Base-by-base conservation (phyloP, 352 stramenopile species). In the Elongisporangium senticosum region DNA sequence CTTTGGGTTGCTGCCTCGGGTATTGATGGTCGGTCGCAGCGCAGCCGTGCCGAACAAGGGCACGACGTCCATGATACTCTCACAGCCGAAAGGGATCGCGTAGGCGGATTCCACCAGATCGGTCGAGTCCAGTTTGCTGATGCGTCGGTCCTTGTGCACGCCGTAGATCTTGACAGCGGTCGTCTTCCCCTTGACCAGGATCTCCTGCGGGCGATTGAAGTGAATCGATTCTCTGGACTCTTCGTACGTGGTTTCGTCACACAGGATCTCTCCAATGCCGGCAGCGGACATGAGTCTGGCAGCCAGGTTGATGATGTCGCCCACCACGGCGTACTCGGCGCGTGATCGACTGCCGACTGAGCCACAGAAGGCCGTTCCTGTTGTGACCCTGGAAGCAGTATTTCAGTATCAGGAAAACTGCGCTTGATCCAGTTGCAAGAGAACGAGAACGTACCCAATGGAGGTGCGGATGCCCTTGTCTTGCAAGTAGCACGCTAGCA, bases 301-400 rank as follows among this genome's bases (percentile, higher is more conserved):
- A 7, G 85, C 77, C 10, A 96, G 50, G 56, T 96, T 95, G 56
- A 96, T 91, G 1, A 88, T 79, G 40, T 96, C 83, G 2, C 86
- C 86, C 17, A 96, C 83, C 4, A 93, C 83, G 0, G 85, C 86
- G 33, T 91, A 96, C 49, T 96, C 86, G 19, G 79, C 79, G 8
- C 86, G 76, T 39, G 78, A 69, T 21, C 66, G 65, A 51, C 78
- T 93, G 5, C 85, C 86, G 21, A 95, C 75, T 1, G 83, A 87
- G 3, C 81, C 81, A 51, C 83, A 90, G 53, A 86, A 88, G 2
- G 79, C 82, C n/a, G 80, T 86, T 1, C 79, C 82, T 11, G 82
- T 87, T 20, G 82, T 92, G 8, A 92, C 68, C 0, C 82, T 91
- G 24, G 7, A 55, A 22, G 22, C 24, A 63, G 10, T 13, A 60